Evolutionary conservation across 306 rosid genomes (phyloP).

Genomic region (Phaseolus lunatus): DNA sequence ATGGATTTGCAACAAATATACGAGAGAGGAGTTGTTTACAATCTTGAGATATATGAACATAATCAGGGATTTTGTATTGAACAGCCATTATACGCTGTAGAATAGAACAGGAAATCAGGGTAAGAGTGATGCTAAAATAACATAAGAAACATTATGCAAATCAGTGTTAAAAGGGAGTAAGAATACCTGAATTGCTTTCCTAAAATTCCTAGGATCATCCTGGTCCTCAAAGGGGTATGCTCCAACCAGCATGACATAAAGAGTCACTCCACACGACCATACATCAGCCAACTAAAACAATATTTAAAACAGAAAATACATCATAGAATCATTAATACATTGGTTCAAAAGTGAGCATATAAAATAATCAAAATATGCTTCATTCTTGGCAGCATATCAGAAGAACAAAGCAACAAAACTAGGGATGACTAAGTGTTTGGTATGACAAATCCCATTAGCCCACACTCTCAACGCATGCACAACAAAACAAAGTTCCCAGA

Average conservation of each 20-base stretch:
- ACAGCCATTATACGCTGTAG: constrained; percentile 71
- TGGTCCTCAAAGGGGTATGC: constrained; percentile 86
- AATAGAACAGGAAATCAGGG: constrained; percentile 32
- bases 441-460: background rate
- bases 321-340: constrained; percentile 21
- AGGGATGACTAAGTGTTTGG: background rate
- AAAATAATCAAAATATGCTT: constrained; percentile 2
- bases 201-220: constrained; percentile 73
- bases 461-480: background rate
- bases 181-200: constrained; percentile 74
- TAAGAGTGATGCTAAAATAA: constrained; percentile 35
- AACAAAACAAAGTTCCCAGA: background rate
- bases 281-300: constrained; percentile 71
- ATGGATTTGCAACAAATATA: constrained; percentile 68
- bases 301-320: constrained; percentile 24
- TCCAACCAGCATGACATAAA: constrained; percentile 83
- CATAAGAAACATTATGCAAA: constrained; percentile 20
- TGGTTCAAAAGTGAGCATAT: background rate
- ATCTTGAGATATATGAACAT: constrained; percentile 78
- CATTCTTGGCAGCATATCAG: background rate
- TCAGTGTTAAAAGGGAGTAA: constrained; percentile 31
- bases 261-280: constrained; percentile 85
- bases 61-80: constrained; percentile 80
- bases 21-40: constrained; percentile 74
- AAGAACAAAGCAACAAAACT: constrained; percentile 2